Percentiles rank a stretch among this genome's conserved stretches.
Conservation (phyloP, 2,329 filamentous ascomycete genomes). For the Dothideomycetes sp. region DNA sequence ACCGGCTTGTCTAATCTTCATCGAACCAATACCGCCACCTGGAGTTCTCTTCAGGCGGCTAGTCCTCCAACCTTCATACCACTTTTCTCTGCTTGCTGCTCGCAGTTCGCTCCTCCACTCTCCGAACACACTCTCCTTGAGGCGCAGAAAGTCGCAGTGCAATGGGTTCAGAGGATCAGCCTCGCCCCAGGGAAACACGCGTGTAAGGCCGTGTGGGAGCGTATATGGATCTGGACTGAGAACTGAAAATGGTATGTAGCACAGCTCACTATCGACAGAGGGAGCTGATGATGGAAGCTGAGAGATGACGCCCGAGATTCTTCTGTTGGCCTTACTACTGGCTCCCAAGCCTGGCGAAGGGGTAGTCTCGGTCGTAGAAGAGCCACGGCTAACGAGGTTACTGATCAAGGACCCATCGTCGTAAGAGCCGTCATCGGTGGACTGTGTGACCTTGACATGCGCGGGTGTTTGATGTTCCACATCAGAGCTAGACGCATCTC, state of each 20-base stretch:
- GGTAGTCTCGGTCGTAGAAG: conserved; percentile 23
- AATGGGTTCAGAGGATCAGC: conserved; percentile 83
- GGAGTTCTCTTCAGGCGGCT: conserved; percentile 30
- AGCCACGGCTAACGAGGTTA: conserved; percentile 8
- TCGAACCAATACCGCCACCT: conserved; percentile 3
- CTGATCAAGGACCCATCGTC: conserved; percentile 10
- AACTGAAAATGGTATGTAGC: conserved; percentile 78
- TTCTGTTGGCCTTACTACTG: conserved; percentile 3
- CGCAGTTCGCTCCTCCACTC: conserved; percentile 90
- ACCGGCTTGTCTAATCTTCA: conserved; percentile 17
- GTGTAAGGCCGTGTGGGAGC: conserved; percentile 54
- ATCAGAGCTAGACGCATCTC: conserved; percentile 31
- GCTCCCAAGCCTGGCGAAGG: conserved; percentile 19
- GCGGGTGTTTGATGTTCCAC: conserved; percentile 17
- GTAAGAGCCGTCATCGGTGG: conserved; percentile 23
- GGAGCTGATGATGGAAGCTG: conserved; percentile 15
- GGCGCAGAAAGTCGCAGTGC: conserved; percentile 85
- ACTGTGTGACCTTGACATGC: neutral
- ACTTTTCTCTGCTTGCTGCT: conserved; percentile 79
- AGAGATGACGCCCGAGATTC: conserved; percentile 5
- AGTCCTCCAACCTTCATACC: conserved; percentile 94
- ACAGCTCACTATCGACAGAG: conserved; percentile 38
- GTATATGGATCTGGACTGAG: conserved; percentile 91
- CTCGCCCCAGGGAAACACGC: conserved; percentile 93
- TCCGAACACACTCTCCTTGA: conserved; percentile 84